A percentile compares a stretch with the other conserved stretches of the same genome.
phyloP scores from a whole-genome alignment of 2,329 filamentous ascomycete genomes.

The Neonectria coccinea region DNA sequence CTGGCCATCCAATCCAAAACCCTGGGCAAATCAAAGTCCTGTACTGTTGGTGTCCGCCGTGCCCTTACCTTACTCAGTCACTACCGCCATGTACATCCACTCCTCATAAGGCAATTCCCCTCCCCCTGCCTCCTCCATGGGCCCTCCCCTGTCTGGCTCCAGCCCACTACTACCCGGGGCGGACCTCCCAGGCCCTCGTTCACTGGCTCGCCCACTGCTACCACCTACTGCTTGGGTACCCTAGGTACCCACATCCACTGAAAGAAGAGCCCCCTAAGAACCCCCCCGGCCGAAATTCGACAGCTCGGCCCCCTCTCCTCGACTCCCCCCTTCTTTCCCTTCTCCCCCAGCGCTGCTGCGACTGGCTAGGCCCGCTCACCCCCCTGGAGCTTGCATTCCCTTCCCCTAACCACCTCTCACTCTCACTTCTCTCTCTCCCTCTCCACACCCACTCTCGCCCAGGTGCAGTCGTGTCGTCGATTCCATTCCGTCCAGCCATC shows the following conservation, averaged over 20 bases:
- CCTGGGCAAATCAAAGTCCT: background rate
- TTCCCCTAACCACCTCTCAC: slow-evolving; percentile 43
- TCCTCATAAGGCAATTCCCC: slow-evolving; percentile 25
- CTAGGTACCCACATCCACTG: slow-evolving; percentile 29
- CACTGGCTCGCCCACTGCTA: slow-evolving; percentile 14
- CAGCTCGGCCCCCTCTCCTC: slow-evolving; percentile 29
- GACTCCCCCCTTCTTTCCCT: slow-evolving; percentile 35
- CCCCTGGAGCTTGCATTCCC: slow-evolving; percentile 49
- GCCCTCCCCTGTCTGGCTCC: slow-evolving; percentile 22
- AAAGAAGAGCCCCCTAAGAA: slow-evolving; percentile 21
- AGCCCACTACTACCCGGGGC: slow-evolving; percentile 28
- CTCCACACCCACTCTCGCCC: slow-evolving; percentile 47
- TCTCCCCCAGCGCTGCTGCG: slow-evolving; percentile 22
- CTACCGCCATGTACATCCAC: slow-evolving; percentile 7
- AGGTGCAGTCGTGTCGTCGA: slow-evolving; percentile 42
- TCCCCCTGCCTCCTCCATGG: slow-evolving; percentile 19
- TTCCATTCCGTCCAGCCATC: slow-evolving; percentile 42
- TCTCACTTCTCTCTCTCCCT: slow-evolving; percentile 45
- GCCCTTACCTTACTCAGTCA: slow-evolving; percentile 9
- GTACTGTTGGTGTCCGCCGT: slow-evolving; percentile 6
- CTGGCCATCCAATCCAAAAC: slow-evolving; percentile 5
- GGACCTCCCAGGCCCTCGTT: slow-evolving; percentile 24
- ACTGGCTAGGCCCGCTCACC: slow-evolving; percentile 42
- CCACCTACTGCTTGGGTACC: slow-evolving; percentile 21
- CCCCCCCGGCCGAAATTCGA: slow-evolving; percentile 35